A percentile compares a stretch with the other conserved stretches of the same genome.
Conservation (phyloP, 495 filamentous ascomycete genomes). For the Penicillium fimorum region DNA sequence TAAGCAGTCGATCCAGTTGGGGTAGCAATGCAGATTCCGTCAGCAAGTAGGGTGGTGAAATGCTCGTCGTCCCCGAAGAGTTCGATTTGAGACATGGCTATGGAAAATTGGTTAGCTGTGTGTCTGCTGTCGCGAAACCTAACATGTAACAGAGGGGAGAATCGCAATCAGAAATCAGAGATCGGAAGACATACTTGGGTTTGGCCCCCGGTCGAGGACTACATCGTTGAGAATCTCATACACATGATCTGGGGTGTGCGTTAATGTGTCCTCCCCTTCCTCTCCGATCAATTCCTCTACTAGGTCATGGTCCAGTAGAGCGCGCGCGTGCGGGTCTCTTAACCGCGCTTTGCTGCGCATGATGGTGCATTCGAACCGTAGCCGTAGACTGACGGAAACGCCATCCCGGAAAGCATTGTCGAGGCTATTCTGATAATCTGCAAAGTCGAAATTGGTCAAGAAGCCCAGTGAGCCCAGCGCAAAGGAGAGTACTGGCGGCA, state of each 20-base stretch:
- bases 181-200: constrained; percentile 61
- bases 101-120: constrained; percentile 28
- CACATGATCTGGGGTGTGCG: constrained; percentile 75
- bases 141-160: not conserved
- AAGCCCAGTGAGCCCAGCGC: constrained; percentile 90
- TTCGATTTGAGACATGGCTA: constrained; percentile 83
- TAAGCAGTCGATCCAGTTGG: constrained; percentile 95
- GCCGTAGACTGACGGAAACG: constrained; percentile 79
- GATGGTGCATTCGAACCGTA: constrained; percentile 92
- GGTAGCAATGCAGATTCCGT: constrained; percentile 87
- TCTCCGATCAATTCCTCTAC: constrained; percentile 87
- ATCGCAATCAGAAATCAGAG: constrained; percentile 2
- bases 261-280: constrained; percentile 73
- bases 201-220: constrained; percentile 88
- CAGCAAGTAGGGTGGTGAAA: constrained; percentile 82
- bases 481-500: constrained; percentile 91
- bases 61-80: constrained; percentile 95
- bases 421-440: constrained; percentile 66
- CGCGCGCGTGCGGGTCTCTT: constrained; percentile 23
- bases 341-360: constrained; percentile 69
- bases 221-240: constrained; percentile 91
- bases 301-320: constrained; percentile 57
- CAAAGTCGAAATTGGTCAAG: constrained; percentile 93
- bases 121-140: constrained; percentile 2
- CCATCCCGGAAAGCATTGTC: constrained; percentile 74